Percentiles rank a stretch among this genome's conserved stretches.
phyloP scores from a whole-genome alignment of 192 early-diverging fungal genomes.

The Backusella luteola region DNA sequence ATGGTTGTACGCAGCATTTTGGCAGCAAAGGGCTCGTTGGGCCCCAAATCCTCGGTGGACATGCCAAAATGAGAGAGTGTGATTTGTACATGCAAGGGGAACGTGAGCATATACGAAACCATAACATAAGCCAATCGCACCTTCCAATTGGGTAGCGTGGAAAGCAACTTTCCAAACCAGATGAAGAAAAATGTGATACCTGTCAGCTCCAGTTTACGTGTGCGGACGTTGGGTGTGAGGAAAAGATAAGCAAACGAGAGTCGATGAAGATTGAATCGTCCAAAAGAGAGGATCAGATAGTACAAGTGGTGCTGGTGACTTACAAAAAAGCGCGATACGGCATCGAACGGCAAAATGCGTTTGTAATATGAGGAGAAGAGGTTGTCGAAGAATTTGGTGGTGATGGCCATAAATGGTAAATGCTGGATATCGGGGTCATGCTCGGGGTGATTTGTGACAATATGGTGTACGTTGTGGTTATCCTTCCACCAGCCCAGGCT shows the following conservation, averaged over 20 bases:
- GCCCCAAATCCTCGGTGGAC: slow-evolving; percentile 72
- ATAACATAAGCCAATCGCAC: slow-evolving; percentile 64
- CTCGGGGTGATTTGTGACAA: slow-evolving; percentile 90
- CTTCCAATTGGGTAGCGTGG: slow-evolving; percentile 65
- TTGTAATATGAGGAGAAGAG: slow-evolving; percentile 91
- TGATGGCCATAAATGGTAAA: slow-evolving; percentile 92
- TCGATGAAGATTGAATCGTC: slow-evolving; percentile 89
- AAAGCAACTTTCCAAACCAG: slow-evolving; percentile 77
- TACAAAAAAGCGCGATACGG: slow-evolving; percentile 71
- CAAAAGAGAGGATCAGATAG: slow-evolving; percentile 85
- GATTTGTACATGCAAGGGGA: slow-evolving; percentile 93
- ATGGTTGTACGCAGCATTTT: slow-evolving; percentile 90
- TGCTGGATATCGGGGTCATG: slow-evolving; percentile 99
- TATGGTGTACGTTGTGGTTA: slow-evolving; percentile 96
- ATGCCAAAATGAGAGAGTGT: slow-evolving; percentile 97
- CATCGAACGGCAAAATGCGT: slow-evolving; percentile 79
- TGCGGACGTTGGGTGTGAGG: slow-evolving; percentile 63
- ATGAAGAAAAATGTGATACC: slow-evolving; percentile 73
- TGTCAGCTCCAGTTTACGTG: slow-evolving; percentile 70
- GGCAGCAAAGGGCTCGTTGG: slow-evolving; percentile 78
- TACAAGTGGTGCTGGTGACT: slow-evolving; percentile 83
- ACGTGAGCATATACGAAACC: slow-evolving; percentile 80
- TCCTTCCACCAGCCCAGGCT: slow-evolving; percentile 97
- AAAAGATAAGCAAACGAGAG: slow-evolving; percentile 71
- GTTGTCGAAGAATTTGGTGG: slow-evolving; percentile 73